Evolutionary conservation across 208 protist species (phyloP).

Genomic region (Trypanosoma rangeli): DNA sequence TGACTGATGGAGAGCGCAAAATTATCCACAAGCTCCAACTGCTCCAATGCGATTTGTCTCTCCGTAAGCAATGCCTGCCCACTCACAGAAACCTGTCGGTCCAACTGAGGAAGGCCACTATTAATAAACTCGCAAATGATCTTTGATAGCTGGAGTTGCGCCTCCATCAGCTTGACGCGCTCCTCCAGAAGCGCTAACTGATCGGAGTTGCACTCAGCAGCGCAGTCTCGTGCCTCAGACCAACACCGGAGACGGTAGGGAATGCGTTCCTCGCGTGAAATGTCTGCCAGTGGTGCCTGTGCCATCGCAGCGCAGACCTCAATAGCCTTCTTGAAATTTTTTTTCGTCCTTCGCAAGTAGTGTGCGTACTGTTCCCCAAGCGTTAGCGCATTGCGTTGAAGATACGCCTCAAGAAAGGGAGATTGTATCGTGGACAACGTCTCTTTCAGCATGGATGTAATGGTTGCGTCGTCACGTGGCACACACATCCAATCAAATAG

Average conservation of each 20-base stretch:
- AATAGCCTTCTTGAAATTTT: constrained; percentile 67
- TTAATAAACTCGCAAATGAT: constrained; percentile 65
- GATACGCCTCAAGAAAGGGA: constrained; percentile 69
- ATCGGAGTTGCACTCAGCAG: constrained; percentile 64
- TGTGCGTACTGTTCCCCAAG: constrained; percentile 78
- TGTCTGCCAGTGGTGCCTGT: constrained; percentile 52
- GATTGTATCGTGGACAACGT: constrained; percentile 66
- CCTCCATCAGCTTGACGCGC: constrained; percentile 60
- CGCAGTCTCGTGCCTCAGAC: constrained; percentile 70
- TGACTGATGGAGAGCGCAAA: constrained; percentile 55
- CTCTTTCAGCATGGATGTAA: constrained; percentile 56
- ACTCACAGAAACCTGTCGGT: constrained; percentile 37
- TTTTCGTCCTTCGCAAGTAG: constrained; percentile 66
- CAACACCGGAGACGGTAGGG: constrained; percentile 65
- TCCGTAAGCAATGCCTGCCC: constrained; percentile 53
- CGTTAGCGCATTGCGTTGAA: constrained; percentile 52
- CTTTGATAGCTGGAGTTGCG: constrained; percentile 65
- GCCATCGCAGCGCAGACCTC: constrained; percentile 73
- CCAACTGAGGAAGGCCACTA: constrained; percentile 50
- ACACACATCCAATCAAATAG: constrained; percentile 84
- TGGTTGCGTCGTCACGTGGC: constrained; percentile 57
- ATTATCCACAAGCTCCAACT: constrained; percentile 63
- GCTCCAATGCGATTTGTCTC: constrained; percentile 62
- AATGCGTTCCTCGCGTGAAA: constrained; percentile 73
- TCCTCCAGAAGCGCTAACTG: constrained; percentile 68